Conservation (phyloP, 805 yeast species). For the Candida awuae region DNA sequence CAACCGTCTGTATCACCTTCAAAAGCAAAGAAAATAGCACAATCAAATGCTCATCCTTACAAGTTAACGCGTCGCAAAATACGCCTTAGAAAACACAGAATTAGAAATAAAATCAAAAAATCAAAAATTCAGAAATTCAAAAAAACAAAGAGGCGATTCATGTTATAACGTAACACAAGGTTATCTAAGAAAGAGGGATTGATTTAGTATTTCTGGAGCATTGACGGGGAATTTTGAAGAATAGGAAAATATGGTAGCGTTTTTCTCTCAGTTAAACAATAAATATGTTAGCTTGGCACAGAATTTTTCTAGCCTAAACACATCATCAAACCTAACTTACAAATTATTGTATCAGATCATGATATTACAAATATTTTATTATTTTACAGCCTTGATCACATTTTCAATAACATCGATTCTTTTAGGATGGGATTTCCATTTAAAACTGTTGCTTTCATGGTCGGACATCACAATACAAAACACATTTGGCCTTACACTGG, state of each 20-base stretch:
- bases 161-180: too few relatives aligned
- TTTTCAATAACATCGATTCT: conserved; percentile 60
- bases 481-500: conserved; percentile 70
- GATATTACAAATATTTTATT: conserved; percentile 70
- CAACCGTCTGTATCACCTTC: background rate
- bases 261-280: background rate
- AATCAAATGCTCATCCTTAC: background rate
- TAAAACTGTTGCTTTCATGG: conserved; percentile 79
- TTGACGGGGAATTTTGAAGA: background rate
- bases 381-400: conserved; percentile 58
- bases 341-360: conserved; percentile 49
- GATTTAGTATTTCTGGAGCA: background rate
- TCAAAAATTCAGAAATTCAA: too few relatives aligned
- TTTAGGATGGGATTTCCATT: conserved; percentile 59
- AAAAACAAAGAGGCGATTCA: too few relatives aligned
- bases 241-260: background rate
- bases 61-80: too few relatives aligned
- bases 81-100: too few relatives aligned
- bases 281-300: background rate
- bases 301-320: background rate
- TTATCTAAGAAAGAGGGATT: too few relatives aligned
- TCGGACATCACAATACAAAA: conserved; percentile 61
- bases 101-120: too few relatives aligned
- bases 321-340: background rate
- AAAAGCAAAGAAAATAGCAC: background rate